These are phyloP conservation scores for Aureobasidium sp. DNA, from an alignment of 2,329 filamentous ascomycete genomes.

Conservation along the genomic window DNA sequence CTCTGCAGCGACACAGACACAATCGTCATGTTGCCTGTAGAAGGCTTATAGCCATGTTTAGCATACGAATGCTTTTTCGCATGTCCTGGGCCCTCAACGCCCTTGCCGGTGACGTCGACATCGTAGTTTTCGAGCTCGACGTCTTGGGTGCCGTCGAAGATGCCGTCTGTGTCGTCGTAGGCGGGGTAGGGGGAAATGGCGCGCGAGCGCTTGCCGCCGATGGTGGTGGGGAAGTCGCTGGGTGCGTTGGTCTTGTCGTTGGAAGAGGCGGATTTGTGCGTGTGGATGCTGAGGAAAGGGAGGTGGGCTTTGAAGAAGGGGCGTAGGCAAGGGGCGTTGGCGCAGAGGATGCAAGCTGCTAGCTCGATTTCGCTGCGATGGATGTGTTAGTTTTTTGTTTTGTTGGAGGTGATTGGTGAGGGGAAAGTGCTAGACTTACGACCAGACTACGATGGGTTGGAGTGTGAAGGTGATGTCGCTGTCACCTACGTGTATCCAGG, in stretches of 20 bases:
- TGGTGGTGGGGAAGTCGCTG: not conserved
- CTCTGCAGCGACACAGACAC: not conserved
- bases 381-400: not conserved
- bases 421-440: not conserved
- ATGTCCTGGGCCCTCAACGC: not conserved
- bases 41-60: conserved; percentile 2
- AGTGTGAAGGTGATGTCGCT: conserved; percentile 2
- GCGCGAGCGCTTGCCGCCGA: not conserved
- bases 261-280: not conserved
- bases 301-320: conserved; percentile 7
- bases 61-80: not conserved
- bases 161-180: not conserved
- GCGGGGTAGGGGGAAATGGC: not conserved
- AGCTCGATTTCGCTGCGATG: not conserved
- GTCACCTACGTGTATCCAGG: not conserved
- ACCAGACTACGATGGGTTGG: conserved; percentile 5
- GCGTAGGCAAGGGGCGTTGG: conserved; percentile 1
- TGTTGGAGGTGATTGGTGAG: not conserved
- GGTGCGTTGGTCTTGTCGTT: not conserved
- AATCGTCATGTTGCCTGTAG: not conserved
- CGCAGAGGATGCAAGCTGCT: conserved; percentile 4
- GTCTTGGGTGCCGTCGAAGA: conserved; percentile 12
- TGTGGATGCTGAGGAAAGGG: not conserved
- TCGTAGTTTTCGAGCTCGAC: not conserved
- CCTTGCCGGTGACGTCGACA: not conserved